Percentiles rank a stretch among this genome's conserved stretches.
Conservation (phyloP, 352 stramenopile species). For the Globisporangium splendens region DNA sequence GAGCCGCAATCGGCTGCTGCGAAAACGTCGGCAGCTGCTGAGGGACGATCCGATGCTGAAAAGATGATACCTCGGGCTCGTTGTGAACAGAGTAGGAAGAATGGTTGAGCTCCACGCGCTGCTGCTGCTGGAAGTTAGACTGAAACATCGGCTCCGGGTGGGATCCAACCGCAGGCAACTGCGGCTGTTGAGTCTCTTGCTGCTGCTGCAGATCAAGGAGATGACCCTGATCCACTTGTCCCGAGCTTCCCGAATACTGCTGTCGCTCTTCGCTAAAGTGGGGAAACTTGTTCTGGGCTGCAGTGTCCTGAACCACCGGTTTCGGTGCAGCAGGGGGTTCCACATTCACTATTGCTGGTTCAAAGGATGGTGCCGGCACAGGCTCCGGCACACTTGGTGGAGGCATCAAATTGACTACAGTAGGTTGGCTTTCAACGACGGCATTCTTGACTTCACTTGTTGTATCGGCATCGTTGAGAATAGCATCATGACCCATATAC, state of each 20-base stretch:
- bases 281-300: slow-evolving; percentile 10
- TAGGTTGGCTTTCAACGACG: background rate
- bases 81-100: slow-evolving; percentile 5
- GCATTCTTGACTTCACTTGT: background rate
- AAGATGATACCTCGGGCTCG: background rate
- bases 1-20: background rate
- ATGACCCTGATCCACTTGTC: slow-evolving; percentile 1
- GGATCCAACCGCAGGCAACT: background rate
- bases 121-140: slow-evolving; percentile 5
- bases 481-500: slow-evolving; percentile 4
- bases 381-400: slow-evolving; percentile 3
- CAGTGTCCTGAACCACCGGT: slow-evolving; percentile 2
- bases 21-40: slow-evolving; percentile 10
- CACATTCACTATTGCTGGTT: slow-evolving; percentile 1
- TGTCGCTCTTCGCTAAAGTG: slow-evolving; percentile 10
- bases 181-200: slow-evolving; percentile 2
- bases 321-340: background rate
- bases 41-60: slow-evolving; percentile 8
- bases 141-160: slow-evolving; percentile 9
- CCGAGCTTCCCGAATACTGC: slow-evolving; percentile 8
- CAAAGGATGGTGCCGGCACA: background rate
- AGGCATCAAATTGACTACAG: background rate
- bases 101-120: slow-evolving; percentile 2
- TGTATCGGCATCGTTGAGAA: slow-evolving; percentile 8
- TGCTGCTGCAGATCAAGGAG: slow-evolving; percentile 8